A percentile compares a stretch with the other conserved stretches of the same genome.
phyloP scores from a whole-genome alignment of 2,329 filamentous ascomycete genomes.

The Fusarium domesticum region DNA sequence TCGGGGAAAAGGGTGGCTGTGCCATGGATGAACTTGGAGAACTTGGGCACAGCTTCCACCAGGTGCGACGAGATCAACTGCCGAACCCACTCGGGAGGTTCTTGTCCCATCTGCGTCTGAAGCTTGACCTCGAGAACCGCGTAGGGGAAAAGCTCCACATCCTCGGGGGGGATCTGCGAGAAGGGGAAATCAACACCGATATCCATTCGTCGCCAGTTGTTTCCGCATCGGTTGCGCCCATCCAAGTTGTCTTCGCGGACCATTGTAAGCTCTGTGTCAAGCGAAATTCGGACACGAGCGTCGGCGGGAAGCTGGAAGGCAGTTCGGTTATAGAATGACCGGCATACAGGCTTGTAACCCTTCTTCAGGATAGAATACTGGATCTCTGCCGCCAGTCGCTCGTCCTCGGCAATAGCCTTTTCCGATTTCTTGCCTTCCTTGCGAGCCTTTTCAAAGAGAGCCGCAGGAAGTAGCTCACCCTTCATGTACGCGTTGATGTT shows the following conservation, averaged over 20 bases:
- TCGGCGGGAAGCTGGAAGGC: conserved; percentile 97
- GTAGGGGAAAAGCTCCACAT: conserved; percentile 91
- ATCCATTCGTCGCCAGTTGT: conserved; percentile 96
- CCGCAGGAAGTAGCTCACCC: conserved; percentile 78
- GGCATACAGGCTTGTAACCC: conserved; percentile 81
- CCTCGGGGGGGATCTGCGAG: conserved; percentile 77
- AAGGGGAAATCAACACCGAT: conserved; percentile 97
- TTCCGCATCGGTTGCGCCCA: conserved; percentile 68
- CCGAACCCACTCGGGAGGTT: conserved; percentile 94
- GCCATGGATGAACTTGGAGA: conserved; percentile 98
- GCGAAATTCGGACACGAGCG: conserved; percentile 90
- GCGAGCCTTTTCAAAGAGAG: conserved; percentile 94
- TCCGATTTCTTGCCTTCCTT: conserved; percentile 92
- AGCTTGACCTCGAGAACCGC: conserved; percentile 96
- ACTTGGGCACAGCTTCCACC: conserved; percentile 98
- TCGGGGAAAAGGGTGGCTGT: conserved; percentile 82
- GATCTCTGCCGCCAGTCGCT: conserved; percentile 84
- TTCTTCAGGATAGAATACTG: conserved; percentile 91
- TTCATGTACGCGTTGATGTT: conserved; percentile 88
- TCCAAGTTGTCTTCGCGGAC: conserved; percentile 92
- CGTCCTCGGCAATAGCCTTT: conserved; percentile 86
- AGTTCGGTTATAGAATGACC: conserved; percentile 97
- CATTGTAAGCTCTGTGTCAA: conserved; percentile 96
- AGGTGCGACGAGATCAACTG: conserved; percentile 90
- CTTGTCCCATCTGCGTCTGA: conserved; percentile 91